Conservation (phyloP, 768 basidiomycete species). For the Hebeloma cylindrosporum region DNA sequence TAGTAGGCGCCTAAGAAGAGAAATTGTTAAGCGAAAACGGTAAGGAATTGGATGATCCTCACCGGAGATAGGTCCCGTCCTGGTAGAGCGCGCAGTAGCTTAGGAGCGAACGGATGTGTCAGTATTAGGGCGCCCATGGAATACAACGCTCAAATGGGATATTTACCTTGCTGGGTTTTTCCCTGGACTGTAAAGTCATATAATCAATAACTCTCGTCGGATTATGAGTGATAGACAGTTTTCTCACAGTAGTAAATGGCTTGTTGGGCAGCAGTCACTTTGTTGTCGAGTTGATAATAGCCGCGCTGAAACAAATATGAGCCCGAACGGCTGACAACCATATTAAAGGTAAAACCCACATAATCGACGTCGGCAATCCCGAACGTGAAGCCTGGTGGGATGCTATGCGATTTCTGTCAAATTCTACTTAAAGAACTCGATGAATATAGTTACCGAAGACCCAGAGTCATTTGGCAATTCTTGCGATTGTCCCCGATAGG, state of each 20-base stretch:
- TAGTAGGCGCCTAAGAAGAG: constrained; percentile 20
- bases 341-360: constrained; percentile 9
- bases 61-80: constrained; percentile 22
- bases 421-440: background rate
- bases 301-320: constrained; percentile 16
- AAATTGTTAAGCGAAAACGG: background rate
- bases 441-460: constrained; percentile 18
- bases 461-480: constrained; percentile 26
- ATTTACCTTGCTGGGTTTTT: constrained; percentile 22
- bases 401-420: constrained; percentile 1
- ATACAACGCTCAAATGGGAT: background rate
- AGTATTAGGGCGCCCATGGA: too few relatives aligned
- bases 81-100: constrained; percentile 25
- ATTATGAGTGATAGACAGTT: background rate
- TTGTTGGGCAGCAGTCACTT: constrained; percentile 25
- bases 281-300: constrained; percentile 26
- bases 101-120: too few relatives aligned
- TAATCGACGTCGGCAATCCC: constrained; percentile 26
- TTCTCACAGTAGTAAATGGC: constrained; percentile 27
- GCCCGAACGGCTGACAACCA: background rate
- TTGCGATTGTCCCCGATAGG: constrained; percentile 23
- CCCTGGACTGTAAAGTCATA: constrained; percentile 21
- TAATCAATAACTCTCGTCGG: background rate
- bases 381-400: constrained; percentile 26
- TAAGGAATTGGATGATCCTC: background rate